A percentile compares a stretch with the other conserved stretches of the same genome.
These are phyloP conservation scores for Alternaria ventricosa DNA, from an alignment of 2,329 filamentous ascomycete species.

Conservation along the genomic window DNA sequence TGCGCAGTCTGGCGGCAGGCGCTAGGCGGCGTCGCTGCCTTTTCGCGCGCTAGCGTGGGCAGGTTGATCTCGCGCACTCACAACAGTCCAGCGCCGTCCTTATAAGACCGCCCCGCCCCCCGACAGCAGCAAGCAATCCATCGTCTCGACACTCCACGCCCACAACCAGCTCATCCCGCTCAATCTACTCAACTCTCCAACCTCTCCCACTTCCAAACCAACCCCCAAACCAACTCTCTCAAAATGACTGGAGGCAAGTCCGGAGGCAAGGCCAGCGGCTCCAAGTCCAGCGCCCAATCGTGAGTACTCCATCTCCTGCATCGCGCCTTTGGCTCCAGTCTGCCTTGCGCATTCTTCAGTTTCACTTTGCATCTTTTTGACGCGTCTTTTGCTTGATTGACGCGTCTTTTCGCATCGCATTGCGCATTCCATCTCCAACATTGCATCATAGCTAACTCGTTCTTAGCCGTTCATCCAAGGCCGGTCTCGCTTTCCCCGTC, in stretches of 20 bases:
- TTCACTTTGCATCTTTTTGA: slow-evolving; percentile 5
- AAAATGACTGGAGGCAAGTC: slow-evolving; percentile 99
- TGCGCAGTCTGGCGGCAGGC: slow-evolving; percentile 17
- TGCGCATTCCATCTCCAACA: slow-evolving; percentile 18
- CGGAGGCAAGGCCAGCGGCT: slow-evolving; percentile 98
- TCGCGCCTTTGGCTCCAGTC: slow-evolving; percentile 9
- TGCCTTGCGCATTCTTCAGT: slow-evolving; percentile 7
- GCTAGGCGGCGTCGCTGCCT: slow-evolving; percentile 24
- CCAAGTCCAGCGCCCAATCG: slow-evolving; percentile 97
- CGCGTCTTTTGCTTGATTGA: slow-evolving; percentile 18
- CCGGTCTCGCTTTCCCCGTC: slow-evolving; percentile 97
- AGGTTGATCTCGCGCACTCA: slow-evolving; percentile 51
- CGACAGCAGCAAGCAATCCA: slow-evolving; percentile 50
- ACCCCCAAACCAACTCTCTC: slow-evolving; percentile 54
- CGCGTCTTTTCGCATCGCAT: slow-evolving; percentile 33
- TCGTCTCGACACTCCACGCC: slow-evolving; percentile 45
- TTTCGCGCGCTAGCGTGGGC: slow-evolving; percentile 38
- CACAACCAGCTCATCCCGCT: slow-evolving; percentile 32
- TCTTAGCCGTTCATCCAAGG: slow-evolving; percentile 95
- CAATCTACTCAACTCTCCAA: slow-evolving; percentile 25
- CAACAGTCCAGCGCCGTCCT: slow-evolving; percentile 47
- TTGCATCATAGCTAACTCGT: slow-evolving; percentile 29
- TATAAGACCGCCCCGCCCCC: slow-evolving; percentile 50
- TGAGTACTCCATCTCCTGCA: slow-evolving; percentile 62
- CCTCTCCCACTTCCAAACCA: slow-evolving; percentile 38